A percentile compares a stretch with the other conserved stretches of the same genome.
These are phyloP conservation scores for Moelleriella libera DNA, from an alignment of 2,329 filamentous ascomycete genomes.

Conservation along the genomic window DNA sequence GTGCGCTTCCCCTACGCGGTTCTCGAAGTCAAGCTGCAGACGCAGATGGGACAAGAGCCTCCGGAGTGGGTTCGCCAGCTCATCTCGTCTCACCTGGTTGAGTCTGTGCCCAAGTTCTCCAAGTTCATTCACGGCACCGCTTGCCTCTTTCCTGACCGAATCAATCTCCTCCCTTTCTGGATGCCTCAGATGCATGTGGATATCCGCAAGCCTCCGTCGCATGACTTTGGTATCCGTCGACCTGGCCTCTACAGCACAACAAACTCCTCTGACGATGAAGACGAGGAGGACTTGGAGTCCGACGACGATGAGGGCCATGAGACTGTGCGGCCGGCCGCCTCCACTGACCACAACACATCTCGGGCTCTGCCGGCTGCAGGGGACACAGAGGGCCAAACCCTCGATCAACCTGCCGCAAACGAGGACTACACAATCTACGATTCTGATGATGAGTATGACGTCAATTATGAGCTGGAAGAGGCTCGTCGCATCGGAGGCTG, in stretches of 20 bases:
- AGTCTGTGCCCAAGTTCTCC: conserved; percentile 98
- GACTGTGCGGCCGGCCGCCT: conserved; percentile 2
- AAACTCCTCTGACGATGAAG: conserved; percentile 56
- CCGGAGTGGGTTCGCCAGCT: conserved; percentile 94
- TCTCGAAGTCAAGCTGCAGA: conserved; percentile 94
- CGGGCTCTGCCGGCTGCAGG: conserved; percentile 25
- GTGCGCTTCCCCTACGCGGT: conserved; percentile 92
- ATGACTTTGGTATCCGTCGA: conserved; percentile 82
- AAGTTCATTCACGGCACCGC: conserved; percentile 97
- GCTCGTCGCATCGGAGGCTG: conserved; percentile 64
- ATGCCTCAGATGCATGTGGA: conserved; percentile 97
- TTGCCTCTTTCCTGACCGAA: conserved; percentile 71
- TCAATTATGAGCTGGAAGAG: conserved; percentile 62
- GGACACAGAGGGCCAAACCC: conserved; percentile 77
- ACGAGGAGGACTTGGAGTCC: conserved; percentile 51
- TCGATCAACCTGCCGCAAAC: conserved; percentile 40
- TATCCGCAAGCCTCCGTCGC: conserved; percentile 81
- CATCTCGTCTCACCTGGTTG: conserved; percentile 84
- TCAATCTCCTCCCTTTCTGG: conserved; percentile 90
- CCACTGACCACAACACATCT: conserved; percentile 22
- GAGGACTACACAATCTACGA: conserved; percentile 84
- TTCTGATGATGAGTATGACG: conserved; percentile 64
- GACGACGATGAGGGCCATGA: conserved; percentile 41
- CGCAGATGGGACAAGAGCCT: conserved; percentile 84
- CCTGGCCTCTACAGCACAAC: conserved; percentile 61